These are phyloP conservation scores for Pseudocercospora fijiensis DNA, from an alignment of 2,329 filamentous ascomycete species.

Conservation along the genomic window DNA sequence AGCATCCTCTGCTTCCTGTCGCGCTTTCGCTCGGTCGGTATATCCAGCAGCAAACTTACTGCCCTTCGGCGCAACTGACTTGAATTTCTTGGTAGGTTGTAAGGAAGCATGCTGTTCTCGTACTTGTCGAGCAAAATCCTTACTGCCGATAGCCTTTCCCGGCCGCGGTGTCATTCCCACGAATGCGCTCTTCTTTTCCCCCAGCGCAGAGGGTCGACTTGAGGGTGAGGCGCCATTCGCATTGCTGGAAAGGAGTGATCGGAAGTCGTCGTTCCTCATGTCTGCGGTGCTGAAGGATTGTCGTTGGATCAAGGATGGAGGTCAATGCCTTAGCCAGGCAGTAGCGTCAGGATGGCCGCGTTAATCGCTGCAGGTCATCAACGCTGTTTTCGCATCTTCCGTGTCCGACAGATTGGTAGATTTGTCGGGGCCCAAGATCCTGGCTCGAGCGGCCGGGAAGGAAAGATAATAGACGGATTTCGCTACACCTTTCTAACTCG, in stretches of 20 bases:
- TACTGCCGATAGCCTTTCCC: slow-evolving; percentile 52
- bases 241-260: slow-evolving; percentile 67
- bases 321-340: neutral
- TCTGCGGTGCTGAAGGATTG: neutral
- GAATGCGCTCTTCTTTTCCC: slow-evolving; percentile 37
- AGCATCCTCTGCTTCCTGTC: slow-evolving; percentile 50
- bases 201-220: slow-evolving; percentile 39
- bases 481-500: no score
- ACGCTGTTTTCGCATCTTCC: neutral
- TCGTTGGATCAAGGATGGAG: neutral
- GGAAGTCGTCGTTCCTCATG: slow-evolving; percentile 97
- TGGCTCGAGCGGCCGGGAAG: neutral
- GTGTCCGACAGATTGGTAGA: neutral
- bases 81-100: slow-evolving; percentile 66
- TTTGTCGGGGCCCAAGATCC: neutral
- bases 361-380: neutral
- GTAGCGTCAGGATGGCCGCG: slow-evolving; percentile 3
- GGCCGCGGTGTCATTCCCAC: slow-evolving; percentile 93
- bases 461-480: no score
- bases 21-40: slow-evolving; percentile 71
- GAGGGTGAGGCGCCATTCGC: slow-evolving; percentile 38
- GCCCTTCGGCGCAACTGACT: slow-evolving; percentile 75
- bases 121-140: slow-evolving; percentile 80
- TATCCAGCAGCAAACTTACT: slow-evolving; percentile 78
- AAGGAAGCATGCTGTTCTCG: slow-evolving; percentile 63